Conservation (phyloP, 169 alveolate genomes). For the Theileria annulata region DNA sequence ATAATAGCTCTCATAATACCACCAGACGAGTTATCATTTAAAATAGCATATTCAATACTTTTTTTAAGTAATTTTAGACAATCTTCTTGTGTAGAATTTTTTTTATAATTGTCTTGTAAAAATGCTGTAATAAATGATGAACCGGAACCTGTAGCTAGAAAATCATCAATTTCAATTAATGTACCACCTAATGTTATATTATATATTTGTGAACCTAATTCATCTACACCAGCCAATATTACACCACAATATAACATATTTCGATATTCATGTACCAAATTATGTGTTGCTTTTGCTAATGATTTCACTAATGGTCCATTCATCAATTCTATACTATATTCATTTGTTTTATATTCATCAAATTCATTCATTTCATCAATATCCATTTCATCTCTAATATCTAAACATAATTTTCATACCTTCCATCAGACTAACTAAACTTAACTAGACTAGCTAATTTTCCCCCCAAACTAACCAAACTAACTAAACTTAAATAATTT, state of each 20-base stretch:
- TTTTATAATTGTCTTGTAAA: slow-evolving; percentile 82
- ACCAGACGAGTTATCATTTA: slow-evolving; percentile 90
- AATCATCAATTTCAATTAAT: slow-evolving; percentile 73
- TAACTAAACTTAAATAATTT: slow-evolving; percentile 31
- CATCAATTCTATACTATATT: slow-evolving; percentile 45
- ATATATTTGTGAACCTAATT: slow-evolving; percentile 82
- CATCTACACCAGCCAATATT: slow-evolving; percentile 90
- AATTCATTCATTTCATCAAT: not conserved
- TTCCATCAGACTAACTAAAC: slow-evolving; percentile 8
- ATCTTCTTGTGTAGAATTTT: slow-evolving; percentile 85
- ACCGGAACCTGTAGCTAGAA: slow-evolving; percentile 91
- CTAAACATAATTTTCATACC: not conserved
- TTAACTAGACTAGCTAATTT: not conserved
- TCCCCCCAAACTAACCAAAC: slow-evolving; percentile 1
- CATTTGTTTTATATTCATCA: slow-evolving; percentile 24
- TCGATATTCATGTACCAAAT: slow-evolving; percentile 81
- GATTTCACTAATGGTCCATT: slow-evolving; percentile 72
- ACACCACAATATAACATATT: slow-evolving; percentile 85
- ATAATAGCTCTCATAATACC: slow-evolving; percentile 85
- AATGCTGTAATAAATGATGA: slow-evolving; percentile 87
- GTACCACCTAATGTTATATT: slow-evolving; percentile 90
- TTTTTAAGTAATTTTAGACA: slow-evolving; percentile 77
- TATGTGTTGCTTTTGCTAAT: slow-evolving; percentile 78
- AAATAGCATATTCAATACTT: slow-evolving; percentile 86
- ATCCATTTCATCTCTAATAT: not conserved